phyloP scores from a whole-genome alignment of 1,284 basidiomycete species.

The Chiua sp. region DNA sequence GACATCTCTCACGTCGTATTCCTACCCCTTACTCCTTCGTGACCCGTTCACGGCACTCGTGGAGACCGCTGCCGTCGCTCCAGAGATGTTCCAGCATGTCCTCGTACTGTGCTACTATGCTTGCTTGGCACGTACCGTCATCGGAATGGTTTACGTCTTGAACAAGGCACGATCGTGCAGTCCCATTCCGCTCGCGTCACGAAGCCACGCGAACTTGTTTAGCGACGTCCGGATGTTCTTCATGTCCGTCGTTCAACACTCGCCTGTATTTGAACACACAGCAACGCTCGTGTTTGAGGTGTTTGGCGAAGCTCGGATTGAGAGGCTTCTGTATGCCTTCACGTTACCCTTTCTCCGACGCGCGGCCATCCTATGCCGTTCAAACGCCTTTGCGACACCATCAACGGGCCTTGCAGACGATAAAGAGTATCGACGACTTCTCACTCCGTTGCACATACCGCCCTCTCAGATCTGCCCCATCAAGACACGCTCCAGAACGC shows the following conservation, averaged over 20 bases:
- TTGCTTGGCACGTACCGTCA: slow-evolving; percentile 82
- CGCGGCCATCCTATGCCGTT: slow-evolving; percentile 85
- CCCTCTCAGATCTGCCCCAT: slow-evolving; percentile 77
- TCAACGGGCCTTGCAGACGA: slow-evolving; percentile 38
- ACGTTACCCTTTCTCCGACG: slow-evolving; percentile 95
- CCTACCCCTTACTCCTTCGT: slow-evolving; percentile 82
- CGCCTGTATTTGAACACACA: slow-evolving; percentile 79
- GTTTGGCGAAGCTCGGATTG: slow-evolving; percentile 81
- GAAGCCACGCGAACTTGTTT: slow-evolving; percentile 68
- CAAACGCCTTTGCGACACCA: slow-evolving; percentile 57
- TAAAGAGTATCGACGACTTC: slow-evolving; percentile 81
- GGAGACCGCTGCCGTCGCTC: slow-evolving; percentile 87
- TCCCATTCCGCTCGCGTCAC: slow-evolving; percentile 46
- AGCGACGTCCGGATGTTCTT: slow-evolving; percentile 86
- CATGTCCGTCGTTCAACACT: slow-evolving; percentile 82
- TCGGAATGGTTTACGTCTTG: slow-evolving; percentile 80
- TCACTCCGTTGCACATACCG: slow-evolving; percentile 81
- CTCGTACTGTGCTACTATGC: slow-evolving; percentile 89
- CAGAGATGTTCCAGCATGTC: slow-evolving; percentile 87
- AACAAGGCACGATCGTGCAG: slow-evolving; percentile 68
- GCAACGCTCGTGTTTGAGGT: slow-evolving; percentile 77
- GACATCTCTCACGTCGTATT: slow-evolving; percentile 72
- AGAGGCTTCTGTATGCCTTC: slow-evolving; percentile 88
- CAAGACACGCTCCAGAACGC: slow-evolving; percentile 85
- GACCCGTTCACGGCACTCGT: slow-evolving; percentile 89